A percentile compares a stretch with the other conserved stretches of the same genome.
Evolutionary conservation across 148 eudicot species (phyloP).

Genomic region (Rhododendron henanense): DNA sequence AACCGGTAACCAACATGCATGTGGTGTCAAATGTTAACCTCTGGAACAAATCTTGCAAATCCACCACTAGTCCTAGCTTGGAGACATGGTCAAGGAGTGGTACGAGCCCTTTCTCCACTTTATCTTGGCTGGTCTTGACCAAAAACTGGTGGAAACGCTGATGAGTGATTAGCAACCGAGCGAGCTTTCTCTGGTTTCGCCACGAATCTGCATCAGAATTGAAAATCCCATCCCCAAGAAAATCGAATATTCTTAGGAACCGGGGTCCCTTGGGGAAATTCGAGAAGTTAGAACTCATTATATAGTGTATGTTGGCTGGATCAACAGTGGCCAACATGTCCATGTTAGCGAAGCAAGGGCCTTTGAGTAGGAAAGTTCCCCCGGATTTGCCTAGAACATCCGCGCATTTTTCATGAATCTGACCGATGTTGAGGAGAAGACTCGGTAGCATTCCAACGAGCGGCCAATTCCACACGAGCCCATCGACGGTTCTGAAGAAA

Average conservation of each 20-base stretch:
- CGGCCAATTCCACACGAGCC: neutral
- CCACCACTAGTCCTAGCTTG: neutral
- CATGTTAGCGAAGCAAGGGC: neutral
- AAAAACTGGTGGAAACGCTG: neutral
- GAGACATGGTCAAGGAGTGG: neutral
- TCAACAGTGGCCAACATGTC: neutral
- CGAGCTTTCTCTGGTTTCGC: neutral
- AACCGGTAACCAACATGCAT: neutral
- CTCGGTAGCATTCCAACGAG: neutral
- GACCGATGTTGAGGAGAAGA: neutral
- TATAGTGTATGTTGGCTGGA: neutral
- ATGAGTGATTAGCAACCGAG: neutral
- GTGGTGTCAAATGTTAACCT: neutral
- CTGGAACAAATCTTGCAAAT: neutral
- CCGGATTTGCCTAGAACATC: neutral
- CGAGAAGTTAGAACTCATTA: neutral
- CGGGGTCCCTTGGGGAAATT: neutral
- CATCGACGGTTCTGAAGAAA: neutral
- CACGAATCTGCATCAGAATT: neutral
- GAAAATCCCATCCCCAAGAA: neutral
- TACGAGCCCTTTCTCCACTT: neutral
- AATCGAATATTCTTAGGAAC: neutral
- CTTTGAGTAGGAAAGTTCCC: neutral
- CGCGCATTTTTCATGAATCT: neutral
- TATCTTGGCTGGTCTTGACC: neutral